Conservation (phyloP, 129 eudicot genomes). For the Escallonia herrerae region DNA sequence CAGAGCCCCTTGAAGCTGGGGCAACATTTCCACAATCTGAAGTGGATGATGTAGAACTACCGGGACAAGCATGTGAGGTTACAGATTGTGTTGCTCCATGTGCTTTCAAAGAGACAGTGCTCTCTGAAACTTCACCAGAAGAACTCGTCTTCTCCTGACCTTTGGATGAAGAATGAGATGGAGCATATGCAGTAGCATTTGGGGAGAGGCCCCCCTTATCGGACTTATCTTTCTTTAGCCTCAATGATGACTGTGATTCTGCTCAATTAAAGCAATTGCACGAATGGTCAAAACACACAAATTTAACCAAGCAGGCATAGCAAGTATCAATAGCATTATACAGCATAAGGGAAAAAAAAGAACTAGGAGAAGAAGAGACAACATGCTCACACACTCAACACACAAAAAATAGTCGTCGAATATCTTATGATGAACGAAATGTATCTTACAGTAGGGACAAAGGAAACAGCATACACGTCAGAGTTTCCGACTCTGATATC, state of each 20-base stretch:
- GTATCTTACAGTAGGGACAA: too few species aligned
- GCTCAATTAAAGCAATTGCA: conserved; percentile 2
- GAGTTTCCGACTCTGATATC: too few species aligned
- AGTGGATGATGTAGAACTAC: conserved; percentile 55
- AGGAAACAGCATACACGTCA: too few species aligned
- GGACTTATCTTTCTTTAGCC: conserved; percentile 36
- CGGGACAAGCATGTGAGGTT: conserved; percentile 35
- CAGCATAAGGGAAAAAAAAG: neutral
- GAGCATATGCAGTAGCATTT: conserved; percentile 48
- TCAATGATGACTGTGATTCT: conserved; percentile 30
- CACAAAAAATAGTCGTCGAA: too few species aligned
- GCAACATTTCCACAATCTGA: conserved; percentile 60
- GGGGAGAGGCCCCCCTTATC: conserved; percentile 40
- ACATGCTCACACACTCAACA: too few species aligned
- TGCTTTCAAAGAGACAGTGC: conserved; percentile 25
- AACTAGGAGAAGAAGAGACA: neutral
- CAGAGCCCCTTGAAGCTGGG: conserved; percentile 45
- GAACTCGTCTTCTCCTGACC: conserved; percentile 38
- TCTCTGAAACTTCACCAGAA: conserved; percentile 36
- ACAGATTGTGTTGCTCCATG: conserved; percentile 26
- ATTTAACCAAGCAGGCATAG: neutral
- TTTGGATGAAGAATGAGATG: conserved; percentile 33
- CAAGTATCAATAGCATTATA: too few species aligned
- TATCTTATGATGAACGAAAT: too few species aligned
- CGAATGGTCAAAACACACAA: neutral